Evolutionary conservation across 495 filamentous ascomycete genomes (phyloP), one percentile per base, ranked within the genome.

Genomic region (Penicillium dipodomyicola): DNA sequence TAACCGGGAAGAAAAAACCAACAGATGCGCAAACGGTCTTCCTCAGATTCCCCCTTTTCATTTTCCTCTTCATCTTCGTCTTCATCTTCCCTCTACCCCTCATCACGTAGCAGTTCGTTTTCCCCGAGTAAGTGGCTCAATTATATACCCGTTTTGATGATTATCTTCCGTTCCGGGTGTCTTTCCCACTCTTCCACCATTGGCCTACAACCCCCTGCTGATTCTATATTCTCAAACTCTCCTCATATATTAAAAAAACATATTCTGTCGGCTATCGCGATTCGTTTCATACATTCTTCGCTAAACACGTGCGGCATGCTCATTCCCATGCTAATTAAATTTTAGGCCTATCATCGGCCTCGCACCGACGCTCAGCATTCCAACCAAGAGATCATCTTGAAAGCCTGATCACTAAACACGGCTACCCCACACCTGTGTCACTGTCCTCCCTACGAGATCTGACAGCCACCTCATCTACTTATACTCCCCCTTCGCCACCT

Each of bases 351-450:
- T 66, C 88, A 75, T 41, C 75, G 60, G 65, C 57, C 49, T 67
- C 67, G 19, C 53, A 62, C 63, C 68, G 54, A 27, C 60, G 72
- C 63, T 85, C 81, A 58, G 86, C 84, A 82, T 85, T 87, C 43
- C 87, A 87, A 67, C 90, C 91, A 27, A 87, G 89, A 51, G 77
- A 81, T 45, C 92, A 72, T 48, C 88, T 88, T 55, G 87, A 92
- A 66, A 92, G 86, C 50, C 87, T 76, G 60, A 73, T 77, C 54
- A 63, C 67, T 49, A 73, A 70, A 58, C 73, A 77, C 73, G 74
- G 73, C 47, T 72, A 72, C 68, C 75, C 74, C 67, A 76, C 74
- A 58, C 74, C 72, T 59, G 88, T 91, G 73, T 93, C 88, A 58
- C 78, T 73, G 15, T 86, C 85, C 60, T 95, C 91, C 49, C 77